phyloP scores from a whole-genome alignment of 2,329 filamentous ascomycete species.

The Apiospora koreana region DNA sequence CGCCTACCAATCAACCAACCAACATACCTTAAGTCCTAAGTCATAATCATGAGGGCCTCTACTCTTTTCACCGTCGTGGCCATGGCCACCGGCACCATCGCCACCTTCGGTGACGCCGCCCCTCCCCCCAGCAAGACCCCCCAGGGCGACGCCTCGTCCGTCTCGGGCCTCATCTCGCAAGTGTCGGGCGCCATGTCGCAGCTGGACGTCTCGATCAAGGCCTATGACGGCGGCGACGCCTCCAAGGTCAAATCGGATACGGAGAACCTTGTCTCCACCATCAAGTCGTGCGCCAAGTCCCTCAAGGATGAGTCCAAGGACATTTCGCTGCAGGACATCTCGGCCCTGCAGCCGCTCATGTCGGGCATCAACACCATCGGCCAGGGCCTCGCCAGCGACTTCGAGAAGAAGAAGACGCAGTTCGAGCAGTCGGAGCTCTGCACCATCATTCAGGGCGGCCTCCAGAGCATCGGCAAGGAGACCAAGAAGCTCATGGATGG shows the following conservation, averaged over 20 bases:
- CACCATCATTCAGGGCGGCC: neutral
- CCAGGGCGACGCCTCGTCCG: neutral
- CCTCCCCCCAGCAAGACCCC: neutral
- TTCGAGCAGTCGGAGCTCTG: slow-evolving; percentile 7
- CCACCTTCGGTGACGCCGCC: neutral
- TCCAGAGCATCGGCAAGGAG: slow-evolving; percentile 1
- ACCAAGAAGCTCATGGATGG: neutral
- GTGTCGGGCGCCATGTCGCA: slow-evolving; percentile 10
- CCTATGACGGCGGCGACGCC: neutral
- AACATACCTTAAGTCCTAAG: neutral
- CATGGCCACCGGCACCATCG: neutral
- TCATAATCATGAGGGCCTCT: slow-evolving; percentile 7
- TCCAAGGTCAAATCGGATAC: slow-evolving; percentile 7
- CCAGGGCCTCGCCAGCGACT: neutral
- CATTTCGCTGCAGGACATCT: neutral
- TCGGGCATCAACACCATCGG: neutral
- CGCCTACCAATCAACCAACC: neutral
- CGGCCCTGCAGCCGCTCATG: slow-evolving; percentile 7
- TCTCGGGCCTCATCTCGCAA: neutral
- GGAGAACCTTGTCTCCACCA: neutral
- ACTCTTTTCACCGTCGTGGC: slow-evolving; percentile 1
- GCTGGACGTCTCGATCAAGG: slow-evolving; percentile 5
- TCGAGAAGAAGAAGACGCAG: neutral
- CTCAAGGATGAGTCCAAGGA: neutral
- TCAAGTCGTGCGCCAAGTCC: neutral